Conservation (phyloP, 2,329 filamentous ascomycete species). For the Diaporthe citrichinensis region DNA sequence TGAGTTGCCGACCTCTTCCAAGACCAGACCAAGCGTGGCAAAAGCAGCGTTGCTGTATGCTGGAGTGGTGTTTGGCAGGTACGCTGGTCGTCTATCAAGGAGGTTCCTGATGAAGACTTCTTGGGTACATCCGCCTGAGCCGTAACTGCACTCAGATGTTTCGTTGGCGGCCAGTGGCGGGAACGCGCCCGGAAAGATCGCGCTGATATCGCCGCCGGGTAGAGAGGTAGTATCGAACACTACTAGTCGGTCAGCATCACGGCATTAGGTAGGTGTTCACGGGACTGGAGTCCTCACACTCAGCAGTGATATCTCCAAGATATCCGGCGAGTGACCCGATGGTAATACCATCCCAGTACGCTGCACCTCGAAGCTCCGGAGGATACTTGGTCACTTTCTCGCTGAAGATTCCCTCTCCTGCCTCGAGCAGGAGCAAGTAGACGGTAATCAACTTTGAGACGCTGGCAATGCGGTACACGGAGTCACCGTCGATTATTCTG, state of each 20-base stretch:
- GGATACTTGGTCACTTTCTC: not conserved
- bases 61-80: slow-evolving; percentile 1
- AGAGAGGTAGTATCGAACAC: not conserved
- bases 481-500: not conserved
- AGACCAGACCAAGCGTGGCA: not conserved
- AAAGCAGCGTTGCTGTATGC: not conserved
- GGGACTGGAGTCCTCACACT: not conserved
- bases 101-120: not conserved
- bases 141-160: not conserved
- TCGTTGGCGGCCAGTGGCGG: not conserved
- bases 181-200: not conserved
- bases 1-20: not conserved
- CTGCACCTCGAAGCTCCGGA: not conserved
- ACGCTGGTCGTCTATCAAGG: not conserved
- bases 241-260: not conserved
- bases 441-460: not conserved
- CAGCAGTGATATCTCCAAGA: not conserved
- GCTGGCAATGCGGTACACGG: slow-evolving; percentile 2
- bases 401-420: not conserved
- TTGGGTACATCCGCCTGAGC: not conserved
- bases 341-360: not conserved
- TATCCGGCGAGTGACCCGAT: not conserved
- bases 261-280: not conserved
- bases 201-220: not conserved
- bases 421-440: not conserved